A percentile compares a stretch with the other conserved stretches of the same genome.
phyloP scores from a whole-genome alignment of 139 green algal genomes.

The Asterochloris sp. region DNA sequence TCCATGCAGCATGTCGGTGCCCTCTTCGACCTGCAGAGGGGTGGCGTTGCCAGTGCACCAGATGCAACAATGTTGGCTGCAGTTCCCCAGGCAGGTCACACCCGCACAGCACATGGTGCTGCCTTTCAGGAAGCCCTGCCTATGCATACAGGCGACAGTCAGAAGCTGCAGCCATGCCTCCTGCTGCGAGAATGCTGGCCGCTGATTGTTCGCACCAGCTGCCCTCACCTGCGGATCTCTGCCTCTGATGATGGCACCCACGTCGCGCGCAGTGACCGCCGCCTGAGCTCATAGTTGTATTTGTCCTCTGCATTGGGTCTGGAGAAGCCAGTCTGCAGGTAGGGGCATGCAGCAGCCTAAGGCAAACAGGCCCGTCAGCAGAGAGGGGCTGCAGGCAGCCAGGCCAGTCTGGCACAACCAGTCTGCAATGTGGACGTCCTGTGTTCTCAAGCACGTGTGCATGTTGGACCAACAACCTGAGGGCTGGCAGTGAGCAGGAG shows the following conservation, averaged over 20 bases:
- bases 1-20: neutral
- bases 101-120: too few relatives aligned
- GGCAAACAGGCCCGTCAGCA: too few relatives aligned
- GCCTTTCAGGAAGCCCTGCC: too few relatives aligned
- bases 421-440: too few relatives aligned
- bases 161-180: neutral
- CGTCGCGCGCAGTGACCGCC: slow-evolving; percentile 38
- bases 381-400: too few relatives aligned
- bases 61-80: too few relatives aligned
- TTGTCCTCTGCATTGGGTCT: neutral
- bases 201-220: neutral
- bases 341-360: neutral
- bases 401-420: too few relatives aligned
- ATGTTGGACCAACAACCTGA: too few relatives aligned
- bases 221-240: too few relatives aligned
- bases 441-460: too few relatives aligned
- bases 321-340: slow-evolving; percentile 45
- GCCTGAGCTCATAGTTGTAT: slow-evolving; percentile 26
- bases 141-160: neutral
- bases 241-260: slow-evolving; percentile 45
- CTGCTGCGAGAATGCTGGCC: neutral
- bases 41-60: neutral
- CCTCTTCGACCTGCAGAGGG: neutral
- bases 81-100: too few relatives aligned
- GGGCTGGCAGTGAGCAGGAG: too few relatives aligned